Percentiles rank a stretch among this genome's conserved stretches.
Conservation (phyloP, 2,329 filamentous ascomycete genomes). For the Cephalotrichum gorgonifer region DNA sequence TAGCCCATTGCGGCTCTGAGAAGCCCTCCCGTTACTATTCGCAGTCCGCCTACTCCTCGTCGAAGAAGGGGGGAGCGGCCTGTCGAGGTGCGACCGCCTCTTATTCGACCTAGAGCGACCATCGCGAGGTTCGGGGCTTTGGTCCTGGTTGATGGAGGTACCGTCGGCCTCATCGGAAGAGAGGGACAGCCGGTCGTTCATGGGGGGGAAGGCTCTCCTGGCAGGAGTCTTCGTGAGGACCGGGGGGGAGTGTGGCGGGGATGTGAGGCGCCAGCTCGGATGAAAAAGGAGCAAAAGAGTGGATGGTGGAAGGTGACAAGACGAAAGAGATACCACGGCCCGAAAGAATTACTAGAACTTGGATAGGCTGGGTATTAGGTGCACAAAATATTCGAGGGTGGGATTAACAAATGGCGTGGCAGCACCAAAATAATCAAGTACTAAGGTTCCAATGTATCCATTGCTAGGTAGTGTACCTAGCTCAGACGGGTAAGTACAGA, state of each 20-base stretch:
- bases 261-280: neutral
- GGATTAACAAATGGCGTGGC: neutral
- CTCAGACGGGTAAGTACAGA: too few relatives aligned
- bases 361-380: neutral
- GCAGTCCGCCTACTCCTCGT: slow-evolving; percentile 6
- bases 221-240: slow-evolving; percentile 1
- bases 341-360: neutral
- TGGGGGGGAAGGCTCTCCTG: slow-evolving; percentile 3
- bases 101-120: neutral
- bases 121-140: neutral
- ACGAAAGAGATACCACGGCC: neutral
- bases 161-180: slow-evolving; percentile 7
- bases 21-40: slow-evolving; percentile 3
- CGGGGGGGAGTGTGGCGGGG: neutral
- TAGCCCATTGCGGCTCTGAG: slow-evolving; percentile 1
- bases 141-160: slow-evolving; percentile 5
- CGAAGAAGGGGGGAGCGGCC: neutral
- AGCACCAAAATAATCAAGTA: neutral
- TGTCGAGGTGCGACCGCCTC: neutral
- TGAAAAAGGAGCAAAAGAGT: neutral
- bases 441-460: too few relatives aligned
- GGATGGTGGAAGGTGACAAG: neutral
- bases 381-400: slow-evolving; percentile 2
- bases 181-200: slow-evolving; percentile 6
- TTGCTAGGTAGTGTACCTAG: too few relatives aligned